phyloP scores from a whole-genome alignment of 148 eudicot genomes.

The Rhododendron ferrugineum region DNA sequence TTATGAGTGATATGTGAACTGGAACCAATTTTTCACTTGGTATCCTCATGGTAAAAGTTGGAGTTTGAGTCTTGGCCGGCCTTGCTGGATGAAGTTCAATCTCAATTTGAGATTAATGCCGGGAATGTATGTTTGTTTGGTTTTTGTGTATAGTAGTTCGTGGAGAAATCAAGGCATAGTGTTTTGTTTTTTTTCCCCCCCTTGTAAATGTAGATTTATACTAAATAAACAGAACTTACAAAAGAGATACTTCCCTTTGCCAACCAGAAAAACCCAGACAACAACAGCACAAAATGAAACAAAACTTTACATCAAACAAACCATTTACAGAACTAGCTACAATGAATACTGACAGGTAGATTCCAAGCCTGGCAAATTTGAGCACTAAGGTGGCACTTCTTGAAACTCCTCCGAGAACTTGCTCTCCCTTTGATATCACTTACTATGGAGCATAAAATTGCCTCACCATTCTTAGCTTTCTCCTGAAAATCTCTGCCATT shows the following conservation, averaged over 20 bases:
- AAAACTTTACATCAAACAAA: too few relatives aligned
- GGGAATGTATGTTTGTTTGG: conserved; percentile 44
- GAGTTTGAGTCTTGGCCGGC: conserved; percentile 78
- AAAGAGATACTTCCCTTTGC: too few relatives aligned
- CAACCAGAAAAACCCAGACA: too few relatives aligned
- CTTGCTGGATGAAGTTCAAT: conserved; percentile 68
- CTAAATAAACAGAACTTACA: too few relatives aligned
- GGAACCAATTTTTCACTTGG: conserved; percentile 51
- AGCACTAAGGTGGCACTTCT: neutral
- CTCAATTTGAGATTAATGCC: conserved; percentile 82
- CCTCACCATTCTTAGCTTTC: too few relatives aligned
- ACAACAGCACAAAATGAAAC: too few relatives aligned
- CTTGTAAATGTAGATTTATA: too few relatives aligned
- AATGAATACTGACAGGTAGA: neutral
- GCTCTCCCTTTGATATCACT: neutral
- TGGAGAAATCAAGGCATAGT: neutral
- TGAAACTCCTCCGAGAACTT: neutral
- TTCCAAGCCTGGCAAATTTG: neutral
- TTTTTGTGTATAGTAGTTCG: neutral
- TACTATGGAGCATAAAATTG: too few relatives aligned
- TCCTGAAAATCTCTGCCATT: neutral
- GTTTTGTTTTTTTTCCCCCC: neutral
- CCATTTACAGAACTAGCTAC: neutral
- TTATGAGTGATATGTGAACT: conserved; percentile 40
- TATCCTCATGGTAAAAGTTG: conserved; percentile 69